Conservation (phyloP, 2,329 filamentous ascomycete species). For the Stachybotrys chartarum region DNA sequence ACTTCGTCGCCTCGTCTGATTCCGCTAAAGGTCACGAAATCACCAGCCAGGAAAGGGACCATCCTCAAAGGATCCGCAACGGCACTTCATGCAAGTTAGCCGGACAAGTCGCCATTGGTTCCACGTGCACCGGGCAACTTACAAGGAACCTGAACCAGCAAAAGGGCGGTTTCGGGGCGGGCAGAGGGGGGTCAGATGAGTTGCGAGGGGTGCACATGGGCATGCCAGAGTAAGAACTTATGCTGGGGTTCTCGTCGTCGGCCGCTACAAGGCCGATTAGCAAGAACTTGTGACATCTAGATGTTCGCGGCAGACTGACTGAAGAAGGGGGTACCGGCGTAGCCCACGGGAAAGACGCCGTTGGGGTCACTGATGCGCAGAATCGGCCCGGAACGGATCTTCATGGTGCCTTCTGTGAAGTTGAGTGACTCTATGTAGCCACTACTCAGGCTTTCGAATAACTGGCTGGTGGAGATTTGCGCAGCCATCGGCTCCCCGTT, state of each 20-base stretch:
- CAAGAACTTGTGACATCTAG: neutral
- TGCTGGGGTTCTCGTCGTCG: slow-evolving; percentile 39
- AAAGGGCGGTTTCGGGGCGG: slow-evolving; percentile 25
- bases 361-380: slow-evolving; percentile 37
- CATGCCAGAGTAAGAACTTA: slow-evolving; percentile 41
- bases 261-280: slow-evolving; percentile 15
- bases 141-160: slow-evolving; percentile 22
- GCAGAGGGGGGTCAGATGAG: slow-evolving; percentile 23
- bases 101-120: neutral
- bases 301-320: slow-evolving; percentile 5
- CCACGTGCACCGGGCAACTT: neutral
- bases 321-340: slow-evolving; percentile 30
- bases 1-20: slow-evolving; percentile 22
- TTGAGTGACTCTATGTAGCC: slow-evolving; percentile 27
- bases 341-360: slow-evolving; percentile 32
- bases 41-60: slow-evolving; percentile 26
- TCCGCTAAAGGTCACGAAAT: slow-evolving; percentile 27
- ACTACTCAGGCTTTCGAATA: slow-evolving; percentile 25
- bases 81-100: slow-evolving; percentile 11
- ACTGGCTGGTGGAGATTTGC: slow-evolving; percentile 25
- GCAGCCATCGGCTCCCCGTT: slow-evolving; percentile 23
- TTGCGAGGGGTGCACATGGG: slow-evolving; percentile 44
- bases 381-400: slow-evolving; percentile 22
- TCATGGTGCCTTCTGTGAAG: slow-evolving; percentile 22
- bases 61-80: slow-evolving; percentile 26